Percentiles rank a stretch among this genome's conserved stretches.
Conservation (phyloP, 768 basidiomycete species). For the Tricholomella constricta region DNA sequence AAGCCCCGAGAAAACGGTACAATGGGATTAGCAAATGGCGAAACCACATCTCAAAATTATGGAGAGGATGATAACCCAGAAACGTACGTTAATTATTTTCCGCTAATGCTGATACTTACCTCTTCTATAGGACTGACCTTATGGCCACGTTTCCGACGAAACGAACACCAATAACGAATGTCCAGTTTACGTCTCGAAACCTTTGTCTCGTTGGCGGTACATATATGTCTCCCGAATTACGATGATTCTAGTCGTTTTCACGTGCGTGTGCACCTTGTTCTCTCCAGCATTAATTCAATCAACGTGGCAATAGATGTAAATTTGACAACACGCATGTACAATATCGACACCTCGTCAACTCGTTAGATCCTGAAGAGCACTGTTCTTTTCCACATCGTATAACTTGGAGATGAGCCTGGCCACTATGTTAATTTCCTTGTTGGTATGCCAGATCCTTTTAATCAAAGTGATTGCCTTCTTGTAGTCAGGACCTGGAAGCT, state of each 20-base stretch:
- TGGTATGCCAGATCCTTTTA: too few species aligned
- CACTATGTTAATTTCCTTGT: neutral
- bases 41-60: constrained; percentile 29
- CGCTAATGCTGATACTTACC: constrained; percentile 10
- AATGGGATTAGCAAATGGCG: constrained; percentile 21
- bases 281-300: neutral
- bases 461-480: neutral
- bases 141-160: constrained; percentile 94
- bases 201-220: constrained; percentile 86
- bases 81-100: constrained; percentile 56
- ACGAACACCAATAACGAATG: constrained; percentile 88
- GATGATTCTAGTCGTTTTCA: constrained; percentile 28
- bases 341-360: neutral
- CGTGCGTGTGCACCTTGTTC: neutral
- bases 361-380: neutral
- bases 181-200: constrained; percentile 94
- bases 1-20: constrained; percentile 62
- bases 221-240: constrained; percentile 61
- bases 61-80: constrained; percentile 63
- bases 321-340: constrained; percentile 1
- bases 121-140: constrained; percentile 67
- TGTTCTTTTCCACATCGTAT: neutral
- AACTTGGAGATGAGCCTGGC: neutral
- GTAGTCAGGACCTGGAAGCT: neutral
- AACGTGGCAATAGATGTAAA: neutral